phyloP scores from a whole-genome alignment of 1,284 basidiomycete genomes.

The Sporisorium scitamineum region DNA sequence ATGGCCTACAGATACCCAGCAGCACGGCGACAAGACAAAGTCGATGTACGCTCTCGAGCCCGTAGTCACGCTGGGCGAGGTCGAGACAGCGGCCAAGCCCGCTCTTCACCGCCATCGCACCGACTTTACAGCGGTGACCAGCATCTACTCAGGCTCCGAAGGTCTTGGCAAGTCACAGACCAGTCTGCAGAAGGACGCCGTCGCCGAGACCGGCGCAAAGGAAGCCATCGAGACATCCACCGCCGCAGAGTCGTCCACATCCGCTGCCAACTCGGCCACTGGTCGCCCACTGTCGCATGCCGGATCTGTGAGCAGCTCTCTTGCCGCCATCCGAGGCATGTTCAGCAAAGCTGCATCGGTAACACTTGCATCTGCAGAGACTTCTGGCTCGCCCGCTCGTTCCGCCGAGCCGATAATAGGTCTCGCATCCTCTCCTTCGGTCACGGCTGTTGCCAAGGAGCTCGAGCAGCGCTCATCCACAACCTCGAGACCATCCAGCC shows the following conservation, averaged over 20 bases:
- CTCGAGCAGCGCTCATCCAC: slow-evolving; percentile 22
- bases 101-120: slow-evolving; percentile 28
- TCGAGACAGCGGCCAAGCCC: slow-evolving; percentile 22
- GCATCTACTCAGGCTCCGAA: slow-evolving; percentile 42
- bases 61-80: slow-evolving; percentile 24
- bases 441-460: slow-evolving; percentile 25
- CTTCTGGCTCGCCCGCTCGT: slow-evolving; percentile 7
- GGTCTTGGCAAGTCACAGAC: slow-evolving; percentile 20
- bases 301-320: slow-evolving; percentile 31
- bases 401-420: background rate
- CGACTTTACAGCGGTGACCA: slow-evolving; percentile 46
- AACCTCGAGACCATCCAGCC: slow-evolving; percentile 27
- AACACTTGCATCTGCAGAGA: slow-evolving; percentile 7
- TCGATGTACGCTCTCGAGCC: slow-evolving; percentile 27
- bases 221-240: background rate
- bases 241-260: slow-evolving; percentile 3
- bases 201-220: slow-evolving; percentile 8
- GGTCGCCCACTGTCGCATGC: slow-evolving; percentile 31
- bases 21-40: background rate
- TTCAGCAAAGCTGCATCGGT: slow-evolving; percentile 29
- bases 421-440: slow-evolving; percentile 9
- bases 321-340: slow-evolving; percentile 37
- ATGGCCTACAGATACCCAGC: slow-evolving; percentile 19
- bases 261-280: background rate
- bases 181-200: slow-evolving; percentile 28